These are phyloP conservation scores for Crepidotus sp. DNA, from an alignment of 1,284 basidiomycete species.

Conservation along the genomic window DNA sequence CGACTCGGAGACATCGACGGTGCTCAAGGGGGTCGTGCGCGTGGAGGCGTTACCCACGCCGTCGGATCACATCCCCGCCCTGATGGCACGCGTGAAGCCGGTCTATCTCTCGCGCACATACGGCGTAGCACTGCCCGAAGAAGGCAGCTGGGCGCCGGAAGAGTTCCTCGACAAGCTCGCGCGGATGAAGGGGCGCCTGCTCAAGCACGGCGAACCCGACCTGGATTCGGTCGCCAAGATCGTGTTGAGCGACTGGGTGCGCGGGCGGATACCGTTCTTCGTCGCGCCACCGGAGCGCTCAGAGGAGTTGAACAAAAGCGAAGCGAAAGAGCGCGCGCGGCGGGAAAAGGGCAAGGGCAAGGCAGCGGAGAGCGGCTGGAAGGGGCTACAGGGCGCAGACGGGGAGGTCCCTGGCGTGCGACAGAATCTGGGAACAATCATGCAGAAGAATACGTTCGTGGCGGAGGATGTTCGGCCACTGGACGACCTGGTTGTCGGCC, in stretches of 20 bases:
- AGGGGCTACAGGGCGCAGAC: conserved; percentile 22
- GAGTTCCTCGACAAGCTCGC: conserved; percentile 82
- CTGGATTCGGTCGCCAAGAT: conserved; percentile 91
- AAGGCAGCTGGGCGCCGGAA: conserved; percentile 65
- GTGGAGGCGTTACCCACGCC: conserved; percentile 94
- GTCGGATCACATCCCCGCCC: conserved; percentile 85
- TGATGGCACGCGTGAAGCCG: conserved; percentile 87
- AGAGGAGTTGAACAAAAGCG: conserved; percentile 56
- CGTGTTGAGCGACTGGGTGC: conserved; percentile 94
- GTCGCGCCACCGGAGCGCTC: conserved; percentile 71
- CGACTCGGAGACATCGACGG: conserved; percentile 88
- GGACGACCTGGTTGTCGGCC: conserved; percentile 40
- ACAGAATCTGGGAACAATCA: conserved; percentile 69
- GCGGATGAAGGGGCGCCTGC: conserved; percentile 82
- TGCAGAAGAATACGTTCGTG: conserved; percentile 79
- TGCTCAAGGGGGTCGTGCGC: conserved; percentile 94
- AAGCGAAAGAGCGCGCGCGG: conserved; percentile 37
- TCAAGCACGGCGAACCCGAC: conserved; percentile 95
- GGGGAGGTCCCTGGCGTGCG: conserved; percentile 46
- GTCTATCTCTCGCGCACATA: conserved; percentile 93
- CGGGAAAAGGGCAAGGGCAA: conserved; percentile 31
- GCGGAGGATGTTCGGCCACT: conserved; percentile 60
- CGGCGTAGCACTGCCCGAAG: conserved; percentile 58
- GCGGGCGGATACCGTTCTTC: conserved; percentile 90
- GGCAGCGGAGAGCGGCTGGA: conserved; percentile 31